Evolutionary conservation across 805 yeast species (phyloP).

Genomic region (Candida sithepensis): DNA sequence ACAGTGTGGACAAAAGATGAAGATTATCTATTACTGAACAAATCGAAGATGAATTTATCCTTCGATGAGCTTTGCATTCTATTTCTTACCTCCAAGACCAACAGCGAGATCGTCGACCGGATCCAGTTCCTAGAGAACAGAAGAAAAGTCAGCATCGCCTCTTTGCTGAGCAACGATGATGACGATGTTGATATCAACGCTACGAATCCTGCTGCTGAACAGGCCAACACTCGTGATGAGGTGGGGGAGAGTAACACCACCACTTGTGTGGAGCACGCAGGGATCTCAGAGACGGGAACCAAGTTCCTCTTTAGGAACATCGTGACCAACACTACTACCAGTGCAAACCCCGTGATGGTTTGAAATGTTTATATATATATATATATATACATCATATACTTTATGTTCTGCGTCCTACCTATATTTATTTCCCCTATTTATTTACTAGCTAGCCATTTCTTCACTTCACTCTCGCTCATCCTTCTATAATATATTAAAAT

Average conservation of each 20-base stretch:
- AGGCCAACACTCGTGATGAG: background rate
- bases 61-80: conserved; percentile 71
- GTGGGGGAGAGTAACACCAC: too few relatives aligned
- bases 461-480: too few relatives aligned
- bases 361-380: background rate
- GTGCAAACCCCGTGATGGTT: background rate
- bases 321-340: background rate
- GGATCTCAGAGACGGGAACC: background rate
- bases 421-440: too few relatives aligned
- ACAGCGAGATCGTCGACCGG: conserved; percentile 67
- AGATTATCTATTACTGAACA: conserved; percentile 58
- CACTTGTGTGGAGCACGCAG: background rate
- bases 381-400: too few relatives aligned
- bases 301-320: background rate
- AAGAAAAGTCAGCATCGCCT: conserved; percentile 10
- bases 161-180: conserved; percentile 6
- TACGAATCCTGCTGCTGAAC: background rate
- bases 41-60: conserved; percentile 55
- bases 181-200: background rate
- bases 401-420: too few relatives aligned
- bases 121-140: conserved; percentile 41
- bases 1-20: conserved; percentile 58
- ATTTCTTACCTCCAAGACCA: conserved; percentile 62
- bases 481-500: too few relatives aligned
- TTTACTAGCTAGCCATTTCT: too few relatives aligned